Conservation (phyloP, 192 early-diverging fungal genomes). For the Gorgonomyces haynaldii region DNA sequence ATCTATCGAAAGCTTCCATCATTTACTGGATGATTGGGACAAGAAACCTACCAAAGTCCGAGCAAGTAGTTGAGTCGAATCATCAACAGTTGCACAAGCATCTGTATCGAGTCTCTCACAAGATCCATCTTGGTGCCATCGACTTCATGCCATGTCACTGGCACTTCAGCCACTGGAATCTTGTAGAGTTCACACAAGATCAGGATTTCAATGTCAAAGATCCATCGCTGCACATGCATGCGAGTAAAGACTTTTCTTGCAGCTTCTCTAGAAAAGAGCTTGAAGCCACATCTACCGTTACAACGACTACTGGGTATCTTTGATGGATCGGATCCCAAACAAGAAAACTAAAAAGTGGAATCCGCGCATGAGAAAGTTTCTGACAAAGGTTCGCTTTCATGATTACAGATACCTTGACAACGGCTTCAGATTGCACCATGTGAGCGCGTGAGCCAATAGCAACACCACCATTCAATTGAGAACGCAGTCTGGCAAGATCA, state of each 20-base stretch:
- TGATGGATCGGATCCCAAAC: constrained; percentile 75
- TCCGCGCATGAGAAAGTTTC: constrained; percentile 87
- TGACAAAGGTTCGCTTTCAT: constrained; percentile 69
- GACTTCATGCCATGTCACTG: constrained; percentile 94
- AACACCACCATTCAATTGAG: constrained; percentile 36
- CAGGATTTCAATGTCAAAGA: constrained; percentile 94
- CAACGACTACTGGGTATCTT: constrained; percentile 97
- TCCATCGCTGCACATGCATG: constrained; percentile 95
- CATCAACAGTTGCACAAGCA: constrained; percentile 79
- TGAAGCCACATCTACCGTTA: constrained; percentile 99
- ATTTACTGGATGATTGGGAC: no score
- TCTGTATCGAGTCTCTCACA: constrained; percentile 72
- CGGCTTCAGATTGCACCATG: constrained; percentile 69
- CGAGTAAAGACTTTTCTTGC: constrained; percentile 67
- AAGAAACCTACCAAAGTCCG: constrained; percentile 68
- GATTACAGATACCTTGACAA: constrained; percentile 59
- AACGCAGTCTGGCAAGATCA: constrained; percentile 58
- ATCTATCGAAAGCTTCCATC: no score
- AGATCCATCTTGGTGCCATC: constrained; percentile 89
- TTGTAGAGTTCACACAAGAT: constrained; percentile 60
- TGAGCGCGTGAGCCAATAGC: constrained; percentile 89
- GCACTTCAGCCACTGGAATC: constrained; percentile 78
- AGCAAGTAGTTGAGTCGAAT: constrained; percentile 77
- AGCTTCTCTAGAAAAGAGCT: constrained; percentile 72
- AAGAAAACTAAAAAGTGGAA: constrained; percentile 86